A percentile compares a stretch with the other conserved stretches of the same genome.
Conservation (phyloP, 1,284 basidiomycete genomes). For the Laetiporus sulphureus region DNA sequence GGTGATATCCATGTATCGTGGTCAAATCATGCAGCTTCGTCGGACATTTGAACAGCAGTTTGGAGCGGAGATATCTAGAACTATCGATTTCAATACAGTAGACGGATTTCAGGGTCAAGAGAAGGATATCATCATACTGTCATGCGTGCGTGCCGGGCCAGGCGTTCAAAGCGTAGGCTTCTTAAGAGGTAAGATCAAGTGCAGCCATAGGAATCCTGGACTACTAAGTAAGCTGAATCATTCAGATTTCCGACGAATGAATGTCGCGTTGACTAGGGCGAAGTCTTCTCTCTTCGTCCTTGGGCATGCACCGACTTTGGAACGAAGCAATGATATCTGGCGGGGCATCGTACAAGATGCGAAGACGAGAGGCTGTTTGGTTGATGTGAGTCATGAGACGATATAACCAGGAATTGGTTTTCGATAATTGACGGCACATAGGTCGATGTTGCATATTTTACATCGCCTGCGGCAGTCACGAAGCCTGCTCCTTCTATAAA, state of each 20-base stretch:
- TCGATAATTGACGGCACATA: conserved; percentile 12
- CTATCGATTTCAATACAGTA: conserved; percentile 95
- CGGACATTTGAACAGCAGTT: conserved; percentile 68
- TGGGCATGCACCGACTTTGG: conserved; percentile 84
- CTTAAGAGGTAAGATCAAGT: conserved; percentile 54
- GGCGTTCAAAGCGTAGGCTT: conserved; percentile 82
- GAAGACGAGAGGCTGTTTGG: conserved; percentile 41
- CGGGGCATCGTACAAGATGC: conserved; percentile 75
- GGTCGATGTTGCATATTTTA: conserved; percentile 35
- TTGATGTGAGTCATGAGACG: conserved; percentile 38
- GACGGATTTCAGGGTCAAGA: conserved; percentile 98
- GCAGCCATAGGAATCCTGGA: no score
- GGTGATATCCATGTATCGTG: conserved; percentile 93
- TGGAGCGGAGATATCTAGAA: conserved; percentile 64
- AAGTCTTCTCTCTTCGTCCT: conserved; percentile 93
- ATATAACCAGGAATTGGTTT: background rate
- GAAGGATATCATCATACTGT: conserved; percentile 93
- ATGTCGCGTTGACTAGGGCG: conserved; percentile 95
- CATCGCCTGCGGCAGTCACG: conserved; percentile 14
- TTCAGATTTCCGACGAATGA: conserved; percentile 84
- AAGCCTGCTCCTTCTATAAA: conserved; percentile 7
- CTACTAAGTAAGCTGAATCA: background rate
- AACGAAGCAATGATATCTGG: conserved; percentile 82
- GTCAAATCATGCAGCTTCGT: conserved; percentile 79
- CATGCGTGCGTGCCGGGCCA: conserved; percentile 88